A percentile compares a stretch with the other conserved stretches of the same genome.
Evolutionary conservation across 768 basidiomycete genomes (phyloP).

Genomic region (Lepiota brunneoincarnata): DNA sequence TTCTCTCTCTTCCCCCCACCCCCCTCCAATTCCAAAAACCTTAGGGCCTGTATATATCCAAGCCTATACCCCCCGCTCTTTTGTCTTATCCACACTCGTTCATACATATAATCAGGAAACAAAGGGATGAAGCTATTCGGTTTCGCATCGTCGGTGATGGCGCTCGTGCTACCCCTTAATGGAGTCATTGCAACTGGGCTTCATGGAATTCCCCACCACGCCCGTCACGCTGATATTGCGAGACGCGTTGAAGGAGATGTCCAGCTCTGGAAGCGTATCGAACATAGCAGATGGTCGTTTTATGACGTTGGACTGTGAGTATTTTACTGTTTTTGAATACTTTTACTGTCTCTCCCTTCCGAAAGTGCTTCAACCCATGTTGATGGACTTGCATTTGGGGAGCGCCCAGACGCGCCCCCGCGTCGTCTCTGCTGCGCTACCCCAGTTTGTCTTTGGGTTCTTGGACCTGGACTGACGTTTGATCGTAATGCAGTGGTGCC

Average conservation of each 20-base stretch:
- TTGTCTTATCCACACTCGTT: conserved; percentile 10
- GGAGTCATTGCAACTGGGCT: conserved; percentile 26
- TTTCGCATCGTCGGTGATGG: conserved; percentile 20
- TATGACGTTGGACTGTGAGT: conserved; percentile 28
- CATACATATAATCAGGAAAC: conserved; percentile 1
- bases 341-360: background rate
- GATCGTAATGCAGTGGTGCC: conserved; percentile 43
- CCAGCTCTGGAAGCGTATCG: conserved; percentile 32
- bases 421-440: too few species aligned
- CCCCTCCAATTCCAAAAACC: background rate
- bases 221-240: conserved; percentile 45
- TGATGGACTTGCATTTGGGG: too few species aligned
- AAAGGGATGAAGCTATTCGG: conserved; percentile 17
- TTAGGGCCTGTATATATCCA: background rate
- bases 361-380: background rate
- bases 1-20: background rate
- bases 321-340: background rate
- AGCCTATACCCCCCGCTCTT: conserved; percentile 1
- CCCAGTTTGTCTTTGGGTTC: too few species aligned
- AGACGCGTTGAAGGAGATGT: conserved; percentile 41
- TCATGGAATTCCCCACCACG: conserved; percentile 19
- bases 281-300: conserved; percentile 41
- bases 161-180: conserved; percentile 27
- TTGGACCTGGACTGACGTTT: background rate
- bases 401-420: too few species aligned